Evolutionary conservation across 805 yeast genomes (phyloP), one percentile per base, ranked within the genome.

Genomic region (Wickerhamomyces queroliae): DNA sequence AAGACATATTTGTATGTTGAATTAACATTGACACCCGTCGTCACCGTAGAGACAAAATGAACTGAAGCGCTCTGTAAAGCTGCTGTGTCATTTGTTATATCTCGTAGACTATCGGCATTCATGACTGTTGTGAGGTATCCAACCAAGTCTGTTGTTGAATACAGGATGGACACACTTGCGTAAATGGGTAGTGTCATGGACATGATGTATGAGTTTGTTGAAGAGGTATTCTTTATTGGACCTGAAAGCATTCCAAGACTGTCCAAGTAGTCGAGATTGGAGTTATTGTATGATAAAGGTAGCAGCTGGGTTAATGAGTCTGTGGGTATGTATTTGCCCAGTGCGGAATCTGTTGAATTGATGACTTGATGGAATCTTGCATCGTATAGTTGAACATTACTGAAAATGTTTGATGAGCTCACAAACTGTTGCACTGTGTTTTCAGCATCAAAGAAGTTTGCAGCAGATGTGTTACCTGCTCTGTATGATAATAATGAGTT

Each of bases 171-270:
- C n/a, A 80, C 70, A 48, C 83, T 82, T 15, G 87, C 74, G 50
- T 70, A 80, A 3, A 89, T 72, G 0, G 96, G 93, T 5, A 87
- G 49, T 0, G 96, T 83, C 61, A 89, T 64, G 1, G 95, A 86
- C 71, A 86, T 65, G 47, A 78, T 72, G 50, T 72, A 81, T 2
- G 67, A 42, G 0, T 51, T 22, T 10, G 5, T 12, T 1, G 66
- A 48, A 28, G 56, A 53, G 8, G 35, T 58, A 48, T 78, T 76
- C 15, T 62, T 38, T 1, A 75, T 64, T 0, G 96, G 96, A 4
- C 95, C 95, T 1, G 80, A 64, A 13, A 85, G 44, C 39, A 70
- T 60, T n/a, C 83, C 83, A 0, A 59, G 60, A 1, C 66, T 47
- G 18, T 61, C 58, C 2, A 69, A 38, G 9, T 76, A 55, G 3